These are phyloP conservation scores for Melanomma pulvis-pyrius DNA, from an alignment of 495 filamentous ascomycete genomes.

Conservation along the genomic window DNA sequence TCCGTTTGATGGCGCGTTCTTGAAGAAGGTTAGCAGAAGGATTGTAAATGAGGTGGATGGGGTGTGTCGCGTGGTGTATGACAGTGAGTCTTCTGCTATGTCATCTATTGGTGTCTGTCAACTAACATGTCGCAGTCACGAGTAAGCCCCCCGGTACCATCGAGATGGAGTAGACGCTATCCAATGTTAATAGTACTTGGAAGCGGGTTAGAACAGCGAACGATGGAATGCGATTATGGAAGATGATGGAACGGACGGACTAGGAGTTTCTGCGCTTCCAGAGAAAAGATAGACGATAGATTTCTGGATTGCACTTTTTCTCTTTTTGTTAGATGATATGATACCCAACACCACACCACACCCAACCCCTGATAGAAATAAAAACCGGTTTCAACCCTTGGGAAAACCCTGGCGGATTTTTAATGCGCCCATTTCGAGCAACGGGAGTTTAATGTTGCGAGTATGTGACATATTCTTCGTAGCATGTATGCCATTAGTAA, in stretches of 20 bases:
- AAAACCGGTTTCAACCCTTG: not conserved
- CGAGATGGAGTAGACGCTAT: slow-evolving; percentile 65
- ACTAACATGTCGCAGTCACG: slow-evolving; percentile 52
- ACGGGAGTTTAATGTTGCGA: too few species aligned
- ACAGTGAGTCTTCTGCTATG: slow-evolving; percentile 40
- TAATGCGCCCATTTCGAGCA: too few species aligned
- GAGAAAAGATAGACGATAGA: slow-evolving; percentile 27
- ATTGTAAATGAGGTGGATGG: slow-evolving; percentile 89
- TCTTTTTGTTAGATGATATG: not conserved
- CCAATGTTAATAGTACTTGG: not conserved
- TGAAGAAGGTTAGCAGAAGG: slow-evolving; percentile 66
- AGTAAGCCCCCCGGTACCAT: slow-evolving; percentile 83
- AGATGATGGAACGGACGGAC: not conserved
- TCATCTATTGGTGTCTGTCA: not conserved
- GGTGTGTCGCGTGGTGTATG: slow-evolving; percentile 65
- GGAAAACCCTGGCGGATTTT: not conserved
- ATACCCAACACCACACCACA: slow-evolving; percentile 8
- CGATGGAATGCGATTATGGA: not conserved
- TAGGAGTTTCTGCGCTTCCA: not conserved
- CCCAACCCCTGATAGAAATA: slow-evolving; percentile 4
- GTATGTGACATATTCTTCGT: too few species aligned
- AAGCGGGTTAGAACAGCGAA: not conserved
- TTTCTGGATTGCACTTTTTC: not conserved
- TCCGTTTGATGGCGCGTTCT: slow-evolving; percentile 65
- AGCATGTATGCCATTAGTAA: too few species aligned